Evolutionary conservation across 208 protist species (phyloP).

Genomic region (Acanthamoeba culbertsoni): DNA sequence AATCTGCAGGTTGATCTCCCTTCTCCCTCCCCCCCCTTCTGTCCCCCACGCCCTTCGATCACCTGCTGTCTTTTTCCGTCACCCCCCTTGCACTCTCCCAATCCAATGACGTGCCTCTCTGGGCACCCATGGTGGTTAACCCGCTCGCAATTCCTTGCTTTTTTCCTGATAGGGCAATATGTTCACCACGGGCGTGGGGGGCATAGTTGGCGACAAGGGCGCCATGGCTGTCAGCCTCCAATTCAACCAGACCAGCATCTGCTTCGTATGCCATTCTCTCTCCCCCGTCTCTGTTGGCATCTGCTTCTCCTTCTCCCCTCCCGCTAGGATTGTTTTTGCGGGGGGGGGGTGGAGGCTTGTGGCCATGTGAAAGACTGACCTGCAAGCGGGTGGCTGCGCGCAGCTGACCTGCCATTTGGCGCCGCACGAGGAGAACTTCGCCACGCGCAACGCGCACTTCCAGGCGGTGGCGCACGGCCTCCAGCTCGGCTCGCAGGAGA

Average conservation of each 20-base stretch:
- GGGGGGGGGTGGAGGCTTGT: not conserved
- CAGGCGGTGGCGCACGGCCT: not conserved
- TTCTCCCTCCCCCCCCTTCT: not conserved
- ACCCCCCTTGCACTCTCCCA: not conserved
- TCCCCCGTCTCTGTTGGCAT: not conserved
- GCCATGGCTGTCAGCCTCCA: slow-evolving; percentile 64
- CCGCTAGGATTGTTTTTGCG: not conserved
- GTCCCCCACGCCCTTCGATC: not conserved
- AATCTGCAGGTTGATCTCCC: not conserved
- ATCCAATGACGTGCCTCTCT: too few species aligned
- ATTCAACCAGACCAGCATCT: slow-evolving; percentile 56
- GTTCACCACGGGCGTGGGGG: slow-evolving; percentile 48
- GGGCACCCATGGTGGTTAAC: too few species aligned
- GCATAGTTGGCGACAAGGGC: slow-evolving; percentile 75
- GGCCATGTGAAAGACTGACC: not conserved
- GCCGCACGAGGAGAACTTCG: not conserved
- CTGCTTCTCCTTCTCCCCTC: not conserved
- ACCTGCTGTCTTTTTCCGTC: not conserved
- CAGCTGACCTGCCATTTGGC: slow-evolving; percentile 50
- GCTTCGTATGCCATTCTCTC: not conserved
- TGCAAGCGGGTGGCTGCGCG: too few species aligned
- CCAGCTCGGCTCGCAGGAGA: slow-evolving; percentile 38
- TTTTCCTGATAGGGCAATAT: not conserved
- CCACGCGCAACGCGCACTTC: not conserved
- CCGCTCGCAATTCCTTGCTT: not conserved